phyloP scores from a whole-genome alignment of 345 rosid genomes.

The Abelmoschus esculentus region DNA sequence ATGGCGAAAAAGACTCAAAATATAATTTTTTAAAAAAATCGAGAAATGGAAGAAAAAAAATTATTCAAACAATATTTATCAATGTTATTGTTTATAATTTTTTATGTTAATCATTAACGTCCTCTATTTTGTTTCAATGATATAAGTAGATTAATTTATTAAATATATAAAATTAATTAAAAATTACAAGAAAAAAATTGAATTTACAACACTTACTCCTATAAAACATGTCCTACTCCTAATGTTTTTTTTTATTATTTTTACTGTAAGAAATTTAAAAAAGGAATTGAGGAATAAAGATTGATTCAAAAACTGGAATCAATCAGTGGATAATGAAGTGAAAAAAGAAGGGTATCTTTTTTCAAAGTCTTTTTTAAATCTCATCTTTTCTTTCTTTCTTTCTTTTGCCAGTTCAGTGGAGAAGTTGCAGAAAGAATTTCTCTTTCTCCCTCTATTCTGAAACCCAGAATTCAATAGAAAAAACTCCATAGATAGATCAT shows the following conservation, averaged over 20 bases:
- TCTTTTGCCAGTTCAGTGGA: constrained; percentile 33
- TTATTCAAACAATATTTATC: too few relatives aligned
- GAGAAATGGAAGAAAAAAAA: too few relatives aligned
- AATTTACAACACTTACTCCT: too few relatives aligned
- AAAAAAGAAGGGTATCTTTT: constrained; percentile 48
- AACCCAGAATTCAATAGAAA: not conserved
- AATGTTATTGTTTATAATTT: too few relatives aligned
- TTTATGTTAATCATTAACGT: too few relatives aligned
- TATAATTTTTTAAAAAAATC: too few relatives aligned
- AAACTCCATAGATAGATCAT: not conserved
- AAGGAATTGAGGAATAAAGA: not conserved
- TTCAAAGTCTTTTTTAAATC: constrained; percentile 24
- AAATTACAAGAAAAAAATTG: too few relatives aligned
- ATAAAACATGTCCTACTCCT: not conserved
- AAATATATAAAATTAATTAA: too few relatives aligned
- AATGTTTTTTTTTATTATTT: too few relatives aligned
- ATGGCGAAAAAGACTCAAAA: too few relatives aligned
- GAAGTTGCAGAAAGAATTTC: constrained; percentile 54
- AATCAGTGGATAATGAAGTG: constrained; percentile 29
- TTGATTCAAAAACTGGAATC: not conserved
- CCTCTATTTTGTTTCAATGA: too few relatives aligned
- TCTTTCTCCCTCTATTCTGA: constrained; percentile 3
- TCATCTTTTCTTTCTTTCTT: constrained; percentile 8
- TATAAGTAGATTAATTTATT: too few relatives aligned
- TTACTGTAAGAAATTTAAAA: not conserved